Evolutionary conservation across 1,284 basidiomycete genomes (phyloP).

Genomic region (Ganoderma lingzhi): DNA sequence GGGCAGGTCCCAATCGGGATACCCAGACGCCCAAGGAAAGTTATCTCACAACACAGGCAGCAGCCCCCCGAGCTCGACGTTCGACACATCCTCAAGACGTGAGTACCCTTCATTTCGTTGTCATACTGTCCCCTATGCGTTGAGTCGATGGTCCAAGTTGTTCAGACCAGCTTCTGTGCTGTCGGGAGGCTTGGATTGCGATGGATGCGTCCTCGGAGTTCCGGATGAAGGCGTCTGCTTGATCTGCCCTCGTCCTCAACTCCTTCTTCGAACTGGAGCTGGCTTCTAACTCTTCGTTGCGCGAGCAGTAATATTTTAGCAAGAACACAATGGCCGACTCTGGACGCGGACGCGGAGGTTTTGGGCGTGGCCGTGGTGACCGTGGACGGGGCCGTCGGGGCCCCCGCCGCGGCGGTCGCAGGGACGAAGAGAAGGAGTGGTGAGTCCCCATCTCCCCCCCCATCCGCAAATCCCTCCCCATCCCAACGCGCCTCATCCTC

Average conservation of each 20-base stretch:
- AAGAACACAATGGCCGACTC: slow-evolving; percentile 74
- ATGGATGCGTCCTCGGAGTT: slow-evolving; percentile 31
- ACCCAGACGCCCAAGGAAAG: slow-evolving; percentile 27
- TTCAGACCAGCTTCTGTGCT: slow-evolving; percentile 15
- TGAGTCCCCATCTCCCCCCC: slow-evolving; percentile 52
- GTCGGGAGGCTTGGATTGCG: slow-evolving; percentile 10
- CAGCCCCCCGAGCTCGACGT: slow-evolving; percentile 42
- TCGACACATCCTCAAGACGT: slow-evolving; percentile 47
- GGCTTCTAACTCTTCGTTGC: slow-evolving; percentile 9
- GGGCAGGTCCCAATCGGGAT: slow-evolving; percentile 30
- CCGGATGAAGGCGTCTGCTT: slow-evolving; percentile 30
- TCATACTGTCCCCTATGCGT: slow-evolving; percentile 3
- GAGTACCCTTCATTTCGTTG: slow-evolving; percentile 40
- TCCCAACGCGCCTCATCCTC: slow-evolving; percentile 12
- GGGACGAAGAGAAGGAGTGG: slow-evolving; percentile 99
- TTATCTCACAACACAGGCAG: slow-evolving; percentile 28
- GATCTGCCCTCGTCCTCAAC: neutral
- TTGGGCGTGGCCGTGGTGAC: slow-evolving; percentile 90
- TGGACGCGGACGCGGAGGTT: slow-evolving; percentile 83
- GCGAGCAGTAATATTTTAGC: slow-evolving; percentile 31
- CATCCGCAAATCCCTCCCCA: neutral
- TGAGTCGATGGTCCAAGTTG: neutral
- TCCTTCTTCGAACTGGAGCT: neutral
- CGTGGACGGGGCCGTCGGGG: slow-evolving; percentile 88
- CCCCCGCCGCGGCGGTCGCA: slow-evolving; percentile 94